A percentile compares a stretch with the other conserved stretches of the same genome.
phyloP scores from a whole-genome alignment of 257 asterid genomes.

The Catharanthus roseus region DNA sequence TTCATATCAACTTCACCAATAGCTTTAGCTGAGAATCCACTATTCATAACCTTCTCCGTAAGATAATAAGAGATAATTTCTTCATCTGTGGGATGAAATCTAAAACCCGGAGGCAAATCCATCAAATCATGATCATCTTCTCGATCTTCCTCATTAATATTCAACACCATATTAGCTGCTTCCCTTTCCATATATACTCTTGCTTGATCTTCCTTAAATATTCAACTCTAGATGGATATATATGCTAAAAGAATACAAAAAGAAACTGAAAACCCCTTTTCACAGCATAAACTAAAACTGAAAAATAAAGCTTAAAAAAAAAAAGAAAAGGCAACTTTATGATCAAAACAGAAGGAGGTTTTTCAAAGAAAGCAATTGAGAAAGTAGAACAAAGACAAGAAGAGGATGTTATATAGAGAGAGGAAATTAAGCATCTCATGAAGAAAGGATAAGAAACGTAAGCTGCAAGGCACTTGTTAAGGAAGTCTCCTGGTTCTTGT shows the following conservation, averaged over 20 bases:
- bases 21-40: conserved; percentile 47
- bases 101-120: conserved; percentile 69
- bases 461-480: conserved; percentile 39
- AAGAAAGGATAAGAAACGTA: conserved; percentile 15
- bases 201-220: background rate
- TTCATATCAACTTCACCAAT: conserved; percentile 80
- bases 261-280: background rate
- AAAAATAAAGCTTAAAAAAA: background rate
- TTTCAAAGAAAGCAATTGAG: conserved; percentile 35
- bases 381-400: conserved; percentile 30
- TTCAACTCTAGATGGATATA: no score
- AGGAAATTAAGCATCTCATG: conserved; percentile 11
- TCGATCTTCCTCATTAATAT: no score
- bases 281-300: background rate
- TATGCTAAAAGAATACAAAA: background rate
- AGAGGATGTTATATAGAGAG: conserved; percentile 30
- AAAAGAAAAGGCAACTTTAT: background rate
- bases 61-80: conserved; percentile 73
- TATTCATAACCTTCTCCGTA: conserved; percentile 44
- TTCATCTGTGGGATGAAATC: conserved; percentile 85
- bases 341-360: background rate
- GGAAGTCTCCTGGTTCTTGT: conserved; percentile 36
- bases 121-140: conserved; percentile 18
- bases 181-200: conserved; percentile 23
- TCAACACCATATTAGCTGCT: conserved; percentile 23